Evolutionary conservation across 805 yeast species (phyloP), one percentile per base, ranked within the genome.

Genomic region (Saturnispora sanitii): DNA sequence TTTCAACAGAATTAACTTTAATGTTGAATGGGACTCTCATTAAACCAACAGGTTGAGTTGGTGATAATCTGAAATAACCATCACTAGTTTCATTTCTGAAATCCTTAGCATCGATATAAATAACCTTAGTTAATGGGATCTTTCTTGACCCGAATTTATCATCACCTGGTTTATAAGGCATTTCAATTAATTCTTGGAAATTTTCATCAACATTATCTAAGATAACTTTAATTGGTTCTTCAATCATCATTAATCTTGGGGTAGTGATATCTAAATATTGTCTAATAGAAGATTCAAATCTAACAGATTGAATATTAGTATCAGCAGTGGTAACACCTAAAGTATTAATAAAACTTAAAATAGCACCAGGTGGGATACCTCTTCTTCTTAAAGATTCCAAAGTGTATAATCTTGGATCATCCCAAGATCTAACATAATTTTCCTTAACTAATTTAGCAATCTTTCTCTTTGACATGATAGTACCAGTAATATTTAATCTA

Each of bases 331-430:
- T 92, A 42, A 92, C 98, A 56, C 99, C 99, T 52, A 92, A 73
- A 35, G 96, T 90, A 60, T 88, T 85, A 56, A 92, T 83, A 60
- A 92, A 92, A 25, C 87, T 75, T 58, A 92, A 71, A 59, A 92
- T 85, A 22, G 97, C 96, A 34, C 97, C 96, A 11, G 99, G 98
- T 50, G 99, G 99, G 7, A 92, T 80, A 67, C 99, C 99, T 59
- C 99, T 84, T 61, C 99, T 82, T 58, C 86, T 81, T 46, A 92
- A 77, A 38, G 92, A 95, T 52, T 87, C 98, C 53, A 92, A 73
- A 4, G 99, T 92, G 63, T 79, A 92, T 59, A 92, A 71, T 57
- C 99, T 76, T 54, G 99, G 98, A 64, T 92, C 98, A 62, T 92
- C 94, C 99, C 99, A 92, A 35, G 86, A 96, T 61, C 95, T 77